Base-by-base conservation (phyloP, 805 yeast species). In the Starmerella apicola region DNA sequence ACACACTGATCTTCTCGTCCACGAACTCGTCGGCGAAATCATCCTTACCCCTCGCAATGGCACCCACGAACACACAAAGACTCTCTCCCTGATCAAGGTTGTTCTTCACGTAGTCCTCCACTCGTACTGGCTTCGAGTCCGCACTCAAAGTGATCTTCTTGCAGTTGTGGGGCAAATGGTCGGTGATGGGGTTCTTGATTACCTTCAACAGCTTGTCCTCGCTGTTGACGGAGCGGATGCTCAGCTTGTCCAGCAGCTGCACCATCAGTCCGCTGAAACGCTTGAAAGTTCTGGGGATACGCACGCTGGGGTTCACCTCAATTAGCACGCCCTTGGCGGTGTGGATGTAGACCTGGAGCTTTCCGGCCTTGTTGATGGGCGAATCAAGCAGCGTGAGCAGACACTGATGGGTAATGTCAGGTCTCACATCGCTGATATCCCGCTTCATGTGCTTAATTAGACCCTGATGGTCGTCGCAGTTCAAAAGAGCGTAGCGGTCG, bases 341-440 rank as follows among this genome's bases (percentile, higher is more conserved):
- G 53, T 84, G 95, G 43, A 91, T 85, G 62, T 88, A 91, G 12
- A 91, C 98, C 63, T 91, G 98, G 51, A 91, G 70, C 61, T 76
- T 83, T 7, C 98, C 98, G 5, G 96, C 97, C 63, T 91, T 91
- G 66, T 91, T 91, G 54, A 91, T 81, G 32, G 98, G 98, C n/a
- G 95, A 83, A 61, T 91, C 98, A 53, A 91, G 68, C 49, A 91
- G 68, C 3, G 98, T 88, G 61, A 91, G 69, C 31, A 91, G 72
- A 68, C 98, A 91, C 64, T 88, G 98, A 59, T 91, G 98, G 32
- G 98, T 91, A 55, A 91, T 91, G 61, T 91, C 98, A n/a, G 98
- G 98, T 61, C 98, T 76, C 6, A 96, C 97, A 58, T 91, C 98
- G 36, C 94, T 83, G 48, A 91, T 88, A 57, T 91, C 97, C 58